These are phyloP conservation scores for Arachis stenosperma DNA, from an alignment of 306 rosid species.

Conservation along the genomic window DNA sequence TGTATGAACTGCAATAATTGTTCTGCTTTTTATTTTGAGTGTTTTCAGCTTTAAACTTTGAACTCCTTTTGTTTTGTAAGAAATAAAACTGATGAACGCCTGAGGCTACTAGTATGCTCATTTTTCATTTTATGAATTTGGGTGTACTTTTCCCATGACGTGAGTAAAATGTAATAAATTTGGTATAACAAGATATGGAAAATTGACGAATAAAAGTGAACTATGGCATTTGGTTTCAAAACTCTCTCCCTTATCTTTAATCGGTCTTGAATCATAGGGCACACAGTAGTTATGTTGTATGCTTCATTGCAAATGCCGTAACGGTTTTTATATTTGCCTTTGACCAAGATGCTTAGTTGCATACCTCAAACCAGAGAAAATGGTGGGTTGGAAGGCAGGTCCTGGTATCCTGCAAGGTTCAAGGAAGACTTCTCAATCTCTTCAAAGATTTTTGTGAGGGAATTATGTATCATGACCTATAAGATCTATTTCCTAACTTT, in stretches of 20 bases:
- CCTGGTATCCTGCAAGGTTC: too few relatives aligned
- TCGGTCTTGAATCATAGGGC: too few relatives aligned
- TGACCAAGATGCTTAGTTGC: neutral
- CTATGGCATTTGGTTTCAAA: neutral
- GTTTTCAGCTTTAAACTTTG: neutral
- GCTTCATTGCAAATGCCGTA: neutral
- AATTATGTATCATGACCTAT: neutral
- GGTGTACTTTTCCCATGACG: neutral
- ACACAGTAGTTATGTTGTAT: too few relatives aligned
- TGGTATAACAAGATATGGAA: neutral
- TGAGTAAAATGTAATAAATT: neutral
- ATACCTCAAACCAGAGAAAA: neutral
- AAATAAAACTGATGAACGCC: conserved; percentile 36
- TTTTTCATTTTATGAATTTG: conserved; percentile 14
- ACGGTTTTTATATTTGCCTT: neutral
- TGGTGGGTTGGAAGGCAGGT: neutral
- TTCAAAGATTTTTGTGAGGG: too few relatives aligned
- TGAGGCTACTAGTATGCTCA: neutral
- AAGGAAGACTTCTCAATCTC: too few relatives aligned
- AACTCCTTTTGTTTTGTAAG: neutral
- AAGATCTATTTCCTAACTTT: neutral
- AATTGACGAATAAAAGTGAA: neutral
- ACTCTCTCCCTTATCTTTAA: neutral
- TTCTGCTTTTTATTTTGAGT: neutral
- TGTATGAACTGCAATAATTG: conserved; percentile 7